Base-by-base conservation (phyloP, 352 stramenopile genomes). In the Pythium monospermum region DNA sequence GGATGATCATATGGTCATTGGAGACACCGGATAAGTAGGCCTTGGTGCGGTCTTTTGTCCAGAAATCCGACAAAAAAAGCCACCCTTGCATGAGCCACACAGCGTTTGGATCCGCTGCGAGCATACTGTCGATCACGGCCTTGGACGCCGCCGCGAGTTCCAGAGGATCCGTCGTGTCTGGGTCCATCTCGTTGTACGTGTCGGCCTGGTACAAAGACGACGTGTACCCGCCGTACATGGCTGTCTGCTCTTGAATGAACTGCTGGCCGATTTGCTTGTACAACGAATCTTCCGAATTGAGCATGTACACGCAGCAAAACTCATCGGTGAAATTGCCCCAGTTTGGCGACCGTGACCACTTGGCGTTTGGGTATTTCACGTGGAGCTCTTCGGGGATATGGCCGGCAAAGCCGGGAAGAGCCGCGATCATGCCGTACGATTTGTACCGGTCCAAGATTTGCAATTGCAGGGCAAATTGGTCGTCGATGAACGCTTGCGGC, bases 351-450 rank as follows among this genome's bases (percentile, higher is more conserved):
- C 82, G 71, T 33, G 73, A 69, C 57, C 95, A 93, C 53, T 88
- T 91, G 15, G 84, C 74, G 13, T 83, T 60, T 1, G 85, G 71
- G 58, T 83, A 94, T 8, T 84, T 59, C 18, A 57, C 22, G 46
- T 83, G 76, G 33, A 97, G 54, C 45, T 94, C 85, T 58, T 91
- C 69, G 0, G 90, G 87, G 21, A 96, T 84, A 47, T 96, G 87
- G 1, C 89, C 80, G 2, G 80, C 84, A 58, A 97, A 97, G 2
- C 70, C 87, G 1, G 88, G 90, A n/a, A 97, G 67, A 12, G 88
- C 77, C 21, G 85, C 85, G n/a, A 94, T 59, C 74, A 97, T 97
- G 39, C 85, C 88, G 16, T 95, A 85, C 53, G 82, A 69, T n/a
- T 69, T 65, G 71, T 96, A 91, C 27, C 86, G 76, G 8, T 62